Percentiles rank a stretch among this genome's conserved stretches.
Evolutionary conservation across 2,329 filamentous ascomycete species (phyloP).

Genomic region (Ilyonectria mors-panacis): DNA sequence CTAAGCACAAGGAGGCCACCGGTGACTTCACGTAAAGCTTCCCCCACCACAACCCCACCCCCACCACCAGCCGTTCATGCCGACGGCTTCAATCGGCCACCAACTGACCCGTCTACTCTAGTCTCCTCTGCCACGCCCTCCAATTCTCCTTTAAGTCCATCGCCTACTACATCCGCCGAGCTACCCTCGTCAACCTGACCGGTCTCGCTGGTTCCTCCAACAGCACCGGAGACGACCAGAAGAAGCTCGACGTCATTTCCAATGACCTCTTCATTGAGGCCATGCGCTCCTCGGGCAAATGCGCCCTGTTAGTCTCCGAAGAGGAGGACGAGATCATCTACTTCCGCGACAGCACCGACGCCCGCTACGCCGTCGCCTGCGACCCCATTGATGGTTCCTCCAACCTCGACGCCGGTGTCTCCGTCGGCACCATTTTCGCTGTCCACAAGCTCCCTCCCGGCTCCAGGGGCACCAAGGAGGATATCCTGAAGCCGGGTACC

Average conservation of each 20-base stretch:
- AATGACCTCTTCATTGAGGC: constrained; percentile 98
- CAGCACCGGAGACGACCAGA: constrained; percentile 96
- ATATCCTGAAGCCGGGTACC: constrained; percentile 89
- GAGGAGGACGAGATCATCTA: constrained; percentile 95
- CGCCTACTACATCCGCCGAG: constrained; percentile 98
- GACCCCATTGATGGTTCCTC: constrained; percentile 98
- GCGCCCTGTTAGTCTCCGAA: constrained; percentile 94
- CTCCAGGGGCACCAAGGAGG: constrained; percentile 82
- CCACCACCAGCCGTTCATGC: constrained; percentile 7
- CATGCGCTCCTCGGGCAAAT: constrained; percentile 93
- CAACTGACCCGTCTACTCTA: constrained; percentile 56
- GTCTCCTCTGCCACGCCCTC: constrained; percentile 94
- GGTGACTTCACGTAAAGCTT: constrained; percentile 94
- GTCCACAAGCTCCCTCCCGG: constrained; percentile 90
- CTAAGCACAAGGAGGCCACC: constrained; percentile 92
- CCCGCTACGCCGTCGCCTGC: constrained; percentile 95
- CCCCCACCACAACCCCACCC: constrained; percentile 1
- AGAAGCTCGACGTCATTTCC: constrained; percentile 99
- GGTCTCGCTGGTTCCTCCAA: constrained; percentile 96
- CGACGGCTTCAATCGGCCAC: constrained; percentile 25
- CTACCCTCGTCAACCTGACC: constrained; percentile 94
- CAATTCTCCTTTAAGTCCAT: constrained; percentile 99
- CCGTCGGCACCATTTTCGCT: constrained; percentile 96
- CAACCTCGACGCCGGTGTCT: constrained; percentile 97
- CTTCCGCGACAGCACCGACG: constrained; percentile 82